Percentiles rank a stretch among this genome's conserved stretches.
Evolutionary conservation across 177 flowering plant genomes (phyloP).

Genomic region (Tripterygium wilfordii): DNA sequence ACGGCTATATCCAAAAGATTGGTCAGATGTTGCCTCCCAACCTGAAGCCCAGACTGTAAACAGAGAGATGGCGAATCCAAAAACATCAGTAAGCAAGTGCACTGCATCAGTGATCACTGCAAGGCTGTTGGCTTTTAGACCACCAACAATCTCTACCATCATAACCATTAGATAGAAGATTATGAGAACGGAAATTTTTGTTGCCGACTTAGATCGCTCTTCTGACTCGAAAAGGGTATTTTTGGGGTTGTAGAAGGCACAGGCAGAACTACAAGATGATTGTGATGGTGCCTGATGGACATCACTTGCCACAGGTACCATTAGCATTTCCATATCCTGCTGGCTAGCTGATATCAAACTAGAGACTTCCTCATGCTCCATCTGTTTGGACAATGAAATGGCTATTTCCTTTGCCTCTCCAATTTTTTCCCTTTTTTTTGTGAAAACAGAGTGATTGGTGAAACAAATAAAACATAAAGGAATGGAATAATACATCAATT

Average conservation of each 20-base stretch:
- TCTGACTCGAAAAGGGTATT: constrained; percentile 17
- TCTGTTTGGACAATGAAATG: constrained; percentile 9
- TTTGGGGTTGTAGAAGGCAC: constrained; percentile 32
- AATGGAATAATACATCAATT: too few relatives aligned
- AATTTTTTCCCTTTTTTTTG: too few relatives aligned
- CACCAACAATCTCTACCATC: constrained; percentile 51
- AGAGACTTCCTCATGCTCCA: constrained; percentile 20
- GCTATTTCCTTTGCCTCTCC: too few relatives aligned
- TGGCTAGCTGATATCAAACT: constrained; percentile 12
- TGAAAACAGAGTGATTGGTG: too few relatives aligned
- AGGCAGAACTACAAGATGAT: constrained; percentile 17
- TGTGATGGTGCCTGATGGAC: not conserved
- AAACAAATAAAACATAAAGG: too few relatives aligned
- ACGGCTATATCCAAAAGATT: constrained; percentile 53
- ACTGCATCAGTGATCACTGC: constrained; percentile 63
- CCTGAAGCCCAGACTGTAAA: constrained; percentile 53
- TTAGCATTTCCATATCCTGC: constrained; percentile 17
- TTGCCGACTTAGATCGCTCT: constrained; percentile 28
- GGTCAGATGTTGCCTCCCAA: constrained; percentile 44
- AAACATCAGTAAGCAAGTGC: constrained; percentile 55
- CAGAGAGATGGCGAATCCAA: constrained; percentile 51
- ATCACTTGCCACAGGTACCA: constrained; percentile 7
- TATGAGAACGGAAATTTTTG: constrained; percentile 40
- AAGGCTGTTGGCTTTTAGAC: constrained; percentile 60
- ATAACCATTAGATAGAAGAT: constrained; percentile 31